A percentile compares a stretch with the other conserved stretches of the same genome.
phyloP scores from a whole-genome alignment of 2,329 filamentous ascomycete genomes.

The Ambrosiella cleistominuta region DNA sequence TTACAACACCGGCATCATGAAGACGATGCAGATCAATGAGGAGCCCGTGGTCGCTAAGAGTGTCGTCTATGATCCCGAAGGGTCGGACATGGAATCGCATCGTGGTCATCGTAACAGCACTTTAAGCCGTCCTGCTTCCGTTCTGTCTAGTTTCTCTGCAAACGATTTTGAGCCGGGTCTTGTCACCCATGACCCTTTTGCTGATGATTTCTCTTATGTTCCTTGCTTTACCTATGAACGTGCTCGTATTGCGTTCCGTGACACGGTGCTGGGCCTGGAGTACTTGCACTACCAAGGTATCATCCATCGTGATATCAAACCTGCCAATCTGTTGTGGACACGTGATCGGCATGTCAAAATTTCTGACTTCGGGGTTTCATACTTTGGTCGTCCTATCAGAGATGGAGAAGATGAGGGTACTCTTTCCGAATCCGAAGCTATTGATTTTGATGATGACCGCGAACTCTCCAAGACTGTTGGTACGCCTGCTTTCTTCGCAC shows the following conservation, averaged over 20 bases:
- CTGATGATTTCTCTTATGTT: constrained; percentile 83
- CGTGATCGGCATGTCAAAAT: constrained; percentile 82
- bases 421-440: constrained; percentile 63
- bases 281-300: constrained; percentile 82
- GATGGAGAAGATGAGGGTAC: constrained; percentile 65
- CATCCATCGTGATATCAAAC: constrained; percentile 71
- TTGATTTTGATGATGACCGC: constrained; percentile 77
- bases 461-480: constrained; percentile 97
- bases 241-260: constrained; percentile 70
- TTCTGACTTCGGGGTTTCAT: constrained; percentile 95
- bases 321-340: constrained; percentile 80
- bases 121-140: constrained; percentile 65
- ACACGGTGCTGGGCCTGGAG: constrained; percentile 82
- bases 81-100: constrained; percentile 17
- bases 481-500: constrained; percentile 92
- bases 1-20: constrained; percentile 2
- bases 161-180: constrained; percentile 36
- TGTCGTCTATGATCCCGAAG: constrained; percentile 26
- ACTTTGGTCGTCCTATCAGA: constrained; percentile 74
- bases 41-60: not conserved
- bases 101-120: constrained; percentile 46
- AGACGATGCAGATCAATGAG: not conserved
- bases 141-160: constrained; percentile 45
- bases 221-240: constrained; percentile 79
- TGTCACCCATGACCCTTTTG: constrained; percentile 43